Evolutionary conservation across 2,329 filamentous ascomycete genomes (phyloP).

Genomic region (Furcasterigmium sp.): DNA sequence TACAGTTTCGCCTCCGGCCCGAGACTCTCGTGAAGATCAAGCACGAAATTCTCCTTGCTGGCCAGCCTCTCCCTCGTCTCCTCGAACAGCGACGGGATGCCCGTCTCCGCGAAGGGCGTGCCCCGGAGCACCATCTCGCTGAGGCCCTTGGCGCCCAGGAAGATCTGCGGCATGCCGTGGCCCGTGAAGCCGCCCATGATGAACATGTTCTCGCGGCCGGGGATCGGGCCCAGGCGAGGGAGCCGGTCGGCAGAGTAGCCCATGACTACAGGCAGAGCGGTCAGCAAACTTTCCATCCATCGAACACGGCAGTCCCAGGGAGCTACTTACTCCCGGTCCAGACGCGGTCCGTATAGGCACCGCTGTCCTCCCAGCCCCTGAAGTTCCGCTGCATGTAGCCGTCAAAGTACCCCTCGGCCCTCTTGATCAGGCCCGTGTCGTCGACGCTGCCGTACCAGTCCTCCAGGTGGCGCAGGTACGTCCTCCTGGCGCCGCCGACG

Average conservation of each 20-base stretch:
- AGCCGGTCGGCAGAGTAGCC: slow-evolving; percentile 9
- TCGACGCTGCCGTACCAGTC: slow-evolving; percentile 38
- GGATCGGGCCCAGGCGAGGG: slow-evolving; percentile 20
- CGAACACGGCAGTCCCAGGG: too few species aligned
- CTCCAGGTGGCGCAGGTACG: slow-evolving; percentile 7
- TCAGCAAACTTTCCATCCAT: too few species aligned
- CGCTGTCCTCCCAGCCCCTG: slow-evolving; percentile 38
- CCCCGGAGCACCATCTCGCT: slow-evolving; percentile 30
- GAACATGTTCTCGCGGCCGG: slow-evolving; percentile 30
- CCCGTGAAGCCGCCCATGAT: slow-evolving; percentile 44
- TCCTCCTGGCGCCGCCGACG: slow-evolving; percentile 29
- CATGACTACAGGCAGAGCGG: slow-evolving; percentile 14
- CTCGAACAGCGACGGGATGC: slow-evolving; percentile 30
- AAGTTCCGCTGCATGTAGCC: slow-evolving; percentile 40
- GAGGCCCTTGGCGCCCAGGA: slow-evolving; percentile 31
- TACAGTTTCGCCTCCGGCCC: too few species aligned
- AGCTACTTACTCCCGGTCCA: slow-evolving; percentile 25
- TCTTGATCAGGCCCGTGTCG: slow-evolving; percentile 32
- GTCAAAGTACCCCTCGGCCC: slow-evolving; percentile 33
- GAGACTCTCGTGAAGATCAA: too few species aligned
- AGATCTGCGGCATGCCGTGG: slow-evolving; percentile 44
- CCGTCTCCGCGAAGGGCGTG: slow-evolving; percentile 26
- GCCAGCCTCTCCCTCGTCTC: slow-evolving; percentile 22
- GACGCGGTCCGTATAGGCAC: slow-evolving; percentile 25
- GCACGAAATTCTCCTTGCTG: slow-evolving; percentile 1